Evolutionary conservation across 352 stramenopile genomes (phyloP).

Genomic region (Globisporangium okanoganense): DNA sequence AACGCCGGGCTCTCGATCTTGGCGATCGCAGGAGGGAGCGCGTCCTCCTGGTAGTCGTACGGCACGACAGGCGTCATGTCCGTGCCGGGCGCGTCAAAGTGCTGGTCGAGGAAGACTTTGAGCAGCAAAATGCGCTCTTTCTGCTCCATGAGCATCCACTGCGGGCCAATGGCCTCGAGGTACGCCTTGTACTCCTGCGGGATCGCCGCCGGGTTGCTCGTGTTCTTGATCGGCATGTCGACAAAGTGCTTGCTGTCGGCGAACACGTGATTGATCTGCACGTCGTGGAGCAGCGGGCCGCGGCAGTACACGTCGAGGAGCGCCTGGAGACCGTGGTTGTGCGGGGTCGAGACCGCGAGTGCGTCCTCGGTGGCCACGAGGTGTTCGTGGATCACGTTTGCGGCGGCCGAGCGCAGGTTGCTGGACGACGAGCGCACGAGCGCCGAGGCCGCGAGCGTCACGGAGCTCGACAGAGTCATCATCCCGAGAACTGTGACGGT

Average conservation of each 20-base stretch:
- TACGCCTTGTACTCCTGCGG: slow-evolving; percentile 27
- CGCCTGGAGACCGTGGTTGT: slow-evolving; percentile 2
- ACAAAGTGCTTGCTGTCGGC: slow-evolving; percentile 89
- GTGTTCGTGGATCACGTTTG: neutral
- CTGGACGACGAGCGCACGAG: slow-evolving; percentile 5
- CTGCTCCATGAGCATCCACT: slow-evolving; percentile 15
- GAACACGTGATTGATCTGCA: slow-evolving; percentile 68
- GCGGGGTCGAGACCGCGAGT: neutral
- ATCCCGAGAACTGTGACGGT: neutral
- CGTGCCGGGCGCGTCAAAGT: slow-evolving; percentile 60
- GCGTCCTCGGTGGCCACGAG: slow-evolving; percentile 4
- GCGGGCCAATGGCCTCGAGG: slow-evolving; percentile 20
- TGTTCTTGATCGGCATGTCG: slow-evolving; percentile 77
- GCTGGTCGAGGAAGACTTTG: slow-evolving; percentile 41
- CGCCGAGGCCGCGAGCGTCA: neutral
- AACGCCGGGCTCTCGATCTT: slow-evolving; percentile 20
- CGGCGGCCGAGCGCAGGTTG: slow-evolving; percentile 4
- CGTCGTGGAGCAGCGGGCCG: slow-evolving; percentile 48
- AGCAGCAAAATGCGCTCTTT: slow-evolving; percentile 30
- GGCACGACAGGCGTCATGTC: slow-evolving; percentile 40
- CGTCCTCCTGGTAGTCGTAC: slow-evolving; percentile 36
- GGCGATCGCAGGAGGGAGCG: slow-evolving; percentile 24
- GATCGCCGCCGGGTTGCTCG: slow-evolving; percentile 28
- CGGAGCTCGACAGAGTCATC: slow-evolving; percentile 6
- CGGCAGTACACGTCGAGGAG: slow-evolving; percentile 38